Evolutionary conservation across 108 stramenopile species (phyloP), one percentile per base, ranked within the genome.

Genomic region (Pseudonitzschia delicatissima): DNA sequence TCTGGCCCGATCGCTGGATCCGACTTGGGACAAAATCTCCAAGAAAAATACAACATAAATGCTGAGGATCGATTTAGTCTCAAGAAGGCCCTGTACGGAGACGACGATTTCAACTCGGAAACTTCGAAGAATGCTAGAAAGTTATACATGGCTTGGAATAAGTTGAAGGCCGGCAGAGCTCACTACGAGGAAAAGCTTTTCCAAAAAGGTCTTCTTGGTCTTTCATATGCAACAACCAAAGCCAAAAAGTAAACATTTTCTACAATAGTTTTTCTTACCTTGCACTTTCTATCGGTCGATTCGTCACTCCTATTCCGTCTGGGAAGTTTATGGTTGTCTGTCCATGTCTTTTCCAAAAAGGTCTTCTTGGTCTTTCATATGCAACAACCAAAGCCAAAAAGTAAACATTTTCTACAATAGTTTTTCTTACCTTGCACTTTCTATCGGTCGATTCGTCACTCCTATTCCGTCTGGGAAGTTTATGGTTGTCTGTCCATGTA

Each of bases 121-220:
- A 82, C 36, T 40, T 60, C 62, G 3, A 69, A 82, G 52, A 50
- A 78, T 45, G 82, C 88, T 25, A 73, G 87, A 15, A 77, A 68
- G 49, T 50, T 93, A 65, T 90, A 79, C 63, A 58, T 72, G 15
- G 73, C 87, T 11, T 93, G 87, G 92, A 90, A 87, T 68, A 75
- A 71, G 62, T 83, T 85, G 50, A 93, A 90, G 77, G 79, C 85
- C 9, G 80, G 77, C 51, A 79, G 87, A 67, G 92, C 92, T 9
- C 82, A 73, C 47, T 90, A 90, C 59, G 92, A 90, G 72, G 92
- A 93, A 64, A 69, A 77, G 20, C 59, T 93, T 64, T 93, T 87
- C 66, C 80, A 85, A 77, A 74, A 78, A 45, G 85, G 84, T 7
- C 70, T 69, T 35, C 69, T 93, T 21, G 76, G 81, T 40, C 62